A percentile compares a stretch with the other conserved stretches of the same genome.
These are phyloP conservation scores for Mortierella sp. DNA, from an alignment of 371 early-diverging fungal species.

Conservation along the genomic window DNA sequence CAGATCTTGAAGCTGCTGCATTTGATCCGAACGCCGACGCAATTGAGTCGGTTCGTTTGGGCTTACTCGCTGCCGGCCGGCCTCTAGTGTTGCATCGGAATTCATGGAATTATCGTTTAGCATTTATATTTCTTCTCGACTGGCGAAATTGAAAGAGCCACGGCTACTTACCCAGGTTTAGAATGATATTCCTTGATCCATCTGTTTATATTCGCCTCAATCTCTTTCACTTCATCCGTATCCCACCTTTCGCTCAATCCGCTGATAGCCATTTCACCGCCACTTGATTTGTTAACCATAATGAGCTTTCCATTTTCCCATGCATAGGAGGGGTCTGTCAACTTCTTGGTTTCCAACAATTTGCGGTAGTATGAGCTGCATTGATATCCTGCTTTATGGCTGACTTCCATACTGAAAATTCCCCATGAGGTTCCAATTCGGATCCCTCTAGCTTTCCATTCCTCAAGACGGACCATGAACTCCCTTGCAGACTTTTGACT, in stretches of 20 bases:
- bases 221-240: conserved; percentile 61
- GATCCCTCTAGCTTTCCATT: conserved; percentile 64
- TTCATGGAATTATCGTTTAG: neutral
- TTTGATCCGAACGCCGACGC: conserved; percentile 5
- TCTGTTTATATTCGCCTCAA: conserved; percentile 62
- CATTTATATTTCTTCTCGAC: neutral
- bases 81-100: neutral
- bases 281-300: conserved; percentile 59
- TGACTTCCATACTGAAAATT: conserved; percentile 66
- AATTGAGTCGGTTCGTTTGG: conserved; percentile 15
- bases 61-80: conserved; percentile 24
- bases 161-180: conserved; percentile 14
- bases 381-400: conserved; percentile 74
- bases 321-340: conserved; percentile 65
- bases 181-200: conserved; percentile 71
- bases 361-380: conserved; percentile 74
- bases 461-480: conserved; percentile 69
- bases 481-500: conserved; percentile 59
- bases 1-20: neutral
- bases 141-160: too few species aligned
- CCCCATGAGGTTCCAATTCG: conserved; percentile 74
- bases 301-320: conserved; percentile 67
- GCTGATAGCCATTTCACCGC: conserved; percentile 57
- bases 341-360: conserved; percentile 60
- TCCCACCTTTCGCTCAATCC: conserved; percentile 70